phyloP scores from a whole-genome alignment of 1,139 yeast genomes.

The Debaryomycetaceae sp. region DNA sequence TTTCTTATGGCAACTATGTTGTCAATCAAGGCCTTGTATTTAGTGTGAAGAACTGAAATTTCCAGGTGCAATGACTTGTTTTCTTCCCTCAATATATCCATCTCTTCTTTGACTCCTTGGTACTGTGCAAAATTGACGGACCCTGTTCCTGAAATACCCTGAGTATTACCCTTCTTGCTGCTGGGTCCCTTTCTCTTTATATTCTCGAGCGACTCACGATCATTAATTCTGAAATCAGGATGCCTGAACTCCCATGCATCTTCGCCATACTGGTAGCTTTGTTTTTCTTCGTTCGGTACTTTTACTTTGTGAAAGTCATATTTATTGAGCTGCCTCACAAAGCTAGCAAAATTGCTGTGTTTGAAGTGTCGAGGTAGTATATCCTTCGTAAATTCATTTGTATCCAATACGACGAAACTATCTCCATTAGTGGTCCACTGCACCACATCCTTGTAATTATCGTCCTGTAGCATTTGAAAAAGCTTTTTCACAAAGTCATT shows the following conservation, averaged over 20 bases:
- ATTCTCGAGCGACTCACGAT: conserved; percentile 67
- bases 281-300: conserved; percentile 51
- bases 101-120: conserved; percentile 36
- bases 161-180: conserved; percentile 30
- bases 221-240: conserved; percentile 76
- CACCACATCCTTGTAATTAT: conserved; percentile 67
- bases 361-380: conserved; percentile 89
- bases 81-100: conserved; percentile 41
- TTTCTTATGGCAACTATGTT: conserved; percentile 54
- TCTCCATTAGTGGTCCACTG: conserved; percentile 84
- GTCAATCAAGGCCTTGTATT: conserved; percentile 64
- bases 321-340: conserved; percentile 91
- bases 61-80: conserved; percentile 41
- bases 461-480: conserved; percentile 81
- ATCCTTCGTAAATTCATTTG: conserved; percentile 82
- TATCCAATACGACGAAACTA: conserved; percentile 83
- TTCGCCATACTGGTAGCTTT: conserved; percentile 61
- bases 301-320: conserved; percentile 95
- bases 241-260: conserved; percentile 95
- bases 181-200: conserved; percentile 79
- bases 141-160: conserved; percentile 4
- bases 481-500: conserved; percentile 76
- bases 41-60: conserved; percentile 44
- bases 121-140: conserved; percentile 9
- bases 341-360: conserved; percentile 90